Evolutionary conservation across 495 filamentous ascomycete genomes (phyloP).

Genomic region (Aspergillus bertholletiae): DNA sequence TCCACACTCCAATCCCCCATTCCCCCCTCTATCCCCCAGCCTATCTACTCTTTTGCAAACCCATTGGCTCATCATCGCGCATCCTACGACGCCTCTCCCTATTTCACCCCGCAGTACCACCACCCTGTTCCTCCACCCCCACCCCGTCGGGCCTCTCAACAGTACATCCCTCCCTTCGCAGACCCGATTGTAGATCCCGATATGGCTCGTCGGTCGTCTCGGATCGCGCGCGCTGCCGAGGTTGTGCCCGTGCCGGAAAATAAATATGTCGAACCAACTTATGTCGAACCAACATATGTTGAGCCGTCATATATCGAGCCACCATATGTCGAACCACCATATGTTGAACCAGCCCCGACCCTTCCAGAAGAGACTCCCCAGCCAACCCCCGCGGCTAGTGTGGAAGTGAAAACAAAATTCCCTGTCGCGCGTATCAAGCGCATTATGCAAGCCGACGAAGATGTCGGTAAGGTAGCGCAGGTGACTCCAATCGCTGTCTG

Average conservation of each 20-base stretch:
- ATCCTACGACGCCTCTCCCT: slow-evolving; percentile 41
- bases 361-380: slow-evolving; percentile 20
- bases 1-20: slow-evolving; percentile 41
- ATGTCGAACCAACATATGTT: no score
- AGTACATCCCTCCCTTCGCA: slow-evolving; percentile 34
- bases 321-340: slow-evolving; percentile 21
- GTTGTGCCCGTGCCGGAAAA: slow-evolving; percentile 22
- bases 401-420: slow-evolving; percentile 91
- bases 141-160: slow-evolving; percentile 21
- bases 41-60: slow-evolving; percentile 28
- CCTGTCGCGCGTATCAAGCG: slow-evolving; percentile 97
- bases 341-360: neutral
- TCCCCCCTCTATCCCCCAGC: slow-evolving; percentile 28
- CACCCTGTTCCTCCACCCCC: slow-evolving; percentile 17
- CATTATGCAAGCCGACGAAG: slow-evolving; percentile 99
- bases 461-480: slow-evolving; percentile 97
- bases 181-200: slow-evolving; percentile 27
- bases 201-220: slow-evolving; percentile 46
- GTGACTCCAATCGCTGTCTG: slow-evolving; percentile 92
- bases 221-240: slow-evolving; percentile 34
- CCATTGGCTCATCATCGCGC: slow-evolving; percentile 38
- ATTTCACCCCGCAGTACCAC: slow-evolving; percentile 35
- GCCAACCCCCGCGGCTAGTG: slow-evolving; percentile 31
- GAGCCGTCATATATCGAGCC: slow-evolving; percentile 46
- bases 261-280: slow-evolving; percentile 43